phyloP scores from a whole-genome alignment of 768 basidiomycete genomes.

The Rickenella mellea region DNA sequence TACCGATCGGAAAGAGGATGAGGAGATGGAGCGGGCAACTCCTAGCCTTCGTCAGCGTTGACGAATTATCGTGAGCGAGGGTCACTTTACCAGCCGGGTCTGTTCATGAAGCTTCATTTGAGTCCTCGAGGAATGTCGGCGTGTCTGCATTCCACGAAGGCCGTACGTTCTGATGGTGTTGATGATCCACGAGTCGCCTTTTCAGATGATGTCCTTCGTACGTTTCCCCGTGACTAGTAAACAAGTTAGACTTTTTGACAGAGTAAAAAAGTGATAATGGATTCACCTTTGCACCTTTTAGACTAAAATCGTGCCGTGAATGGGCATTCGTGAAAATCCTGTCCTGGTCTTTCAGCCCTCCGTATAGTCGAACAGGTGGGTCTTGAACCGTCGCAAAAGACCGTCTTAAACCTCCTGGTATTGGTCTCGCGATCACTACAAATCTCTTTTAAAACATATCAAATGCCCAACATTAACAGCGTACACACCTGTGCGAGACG shows the following conservation, averaged over 20 bases:
- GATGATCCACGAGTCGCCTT: constrained; percentile 97
- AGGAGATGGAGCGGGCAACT: too few species aligned
- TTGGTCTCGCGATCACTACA: too few species aligned
- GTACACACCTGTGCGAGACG: too few species aligned
- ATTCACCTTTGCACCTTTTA: constrained; percentile 86
- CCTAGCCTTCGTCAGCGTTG: constrained; percentile 98
- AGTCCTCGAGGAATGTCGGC: constrained; percentile 95
- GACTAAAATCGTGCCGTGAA: constrained; percentile 78
- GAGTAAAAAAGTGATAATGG: background rate
- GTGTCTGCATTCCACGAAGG: constrained; percentile 88
- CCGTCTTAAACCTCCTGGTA: too few species aligned
- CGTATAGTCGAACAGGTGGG: constrained; percentile 85
- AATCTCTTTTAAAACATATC: too few species aligned
- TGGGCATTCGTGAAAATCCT: constrained; percentile 91
- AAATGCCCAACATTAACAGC: too few species aligned
- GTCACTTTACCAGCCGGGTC: constrained; percentile 97
- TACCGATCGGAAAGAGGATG: too few species aligned
- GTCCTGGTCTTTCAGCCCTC: constrained; percentile 91
- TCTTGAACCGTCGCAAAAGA: constrained; percentile 67
- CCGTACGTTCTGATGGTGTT: constrained; percentile 94
- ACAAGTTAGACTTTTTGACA: constrained; percentile 3
- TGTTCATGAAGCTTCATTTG: constrained; percentile 99
- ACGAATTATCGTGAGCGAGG: constrained; percentile 92
- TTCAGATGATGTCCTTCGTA: constrained; percentile 91
- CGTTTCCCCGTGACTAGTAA: constrained; percentile 82